Percentiles rank a stretch among this genome's conserved stretches.
These are phyloP conservation scores for Solanum piurae DNA, from an alignment of 257 asterid species.

Conservation along the genomic window DNA sequence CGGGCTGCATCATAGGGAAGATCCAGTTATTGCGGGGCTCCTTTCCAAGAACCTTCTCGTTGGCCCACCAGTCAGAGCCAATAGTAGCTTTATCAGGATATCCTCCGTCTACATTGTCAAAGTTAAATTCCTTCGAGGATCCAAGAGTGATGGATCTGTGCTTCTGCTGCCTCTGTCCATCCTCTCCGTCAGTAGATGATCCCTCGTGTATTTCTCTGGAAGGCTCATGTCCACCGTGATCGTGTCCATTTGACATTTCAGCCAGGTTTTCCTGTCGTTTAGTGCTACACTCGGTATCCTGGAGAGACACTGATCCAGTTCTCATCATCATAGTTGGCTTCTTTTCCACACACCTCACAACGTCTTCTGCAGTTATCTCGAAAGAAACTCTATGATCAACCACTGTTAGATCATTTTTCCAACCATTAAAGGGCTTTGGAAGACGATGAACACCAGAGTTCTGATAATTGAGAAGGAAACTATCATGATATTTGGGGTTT, in stretches of 20 bases:
- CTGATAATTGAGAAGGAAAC: constrained; percentile 28
- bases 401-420: constrained; percentile 22
- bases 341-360: constrained; percentile 55
- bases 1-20: constrained; percentile 36
- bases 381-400: constrained; percentile 66
- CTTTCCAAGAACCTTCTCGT: constrained; percentile 24
- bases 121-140: constrained; percentile 73
- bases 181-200: constrained; percentile 23
- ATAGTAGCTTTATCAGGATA: constrained; percentile 27
- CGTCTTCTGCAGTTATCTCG: constrained; percentile 58
- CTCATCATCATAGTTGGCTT: constrained; percentile 21
- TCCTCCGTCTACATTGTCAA: constrained; percentile 49
- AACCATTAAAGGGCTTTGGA: constrained; percentile 17
- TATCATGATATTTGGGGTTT: constrained; percentile 20
- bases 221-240: constrained; percentile 13
- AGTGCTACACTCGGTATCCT: constrained; percentile 13
- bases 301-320: constrained; percentile 13
- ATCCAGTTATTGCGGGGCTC: constrained; percentile 31
- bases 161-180: constrained; percentile 26
- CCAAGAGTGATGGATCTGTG: constrained; percentile 63
- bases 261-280: constrained; percentile 10
- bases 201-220: constrained; percentile 17
- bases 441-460: constrained; percentile 33
- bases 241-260: constrained; percentile 8
- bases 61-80: constrained; percentile 70